Percentiles rank a stretch among this genome's conserved stretches.
Evolutionary conservation across 2,329 filamentous ascomycete genomes (phyloP).

Genomic region (Fusarium vanettenii): DNA sequence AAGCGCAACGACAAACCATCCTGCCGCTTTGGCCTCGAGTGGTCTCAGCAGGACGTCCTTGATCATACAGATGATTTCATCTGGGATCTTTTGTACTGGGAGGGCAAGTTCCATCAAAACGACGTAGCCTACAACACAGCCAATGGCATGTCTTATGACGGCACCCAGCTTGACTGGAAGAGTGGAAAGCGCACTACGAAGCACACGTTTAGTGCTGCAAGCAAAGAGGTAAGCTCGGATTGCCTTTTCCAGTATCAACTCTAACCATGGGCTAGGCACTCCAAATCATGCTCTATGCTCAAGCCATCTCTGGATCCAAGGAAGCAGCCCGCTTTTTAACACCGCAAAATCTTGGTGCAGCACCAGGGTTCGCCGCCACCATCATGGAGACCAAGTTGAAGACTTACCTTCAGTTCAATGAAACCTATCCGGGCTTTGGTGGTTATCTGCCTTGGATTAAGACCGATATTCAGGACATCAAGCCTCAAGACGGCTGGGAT

Average conservation of each 20-base stretch:
- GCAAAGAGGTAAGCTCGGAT: constrained; percentile 45
- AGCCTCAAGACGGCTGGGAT: constrained; percentile 51
- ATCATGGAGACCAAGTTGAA: constrained; percentile 54
- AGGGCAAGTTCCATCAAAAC: constrained; percentile 57
- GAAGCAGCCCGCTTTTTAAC: constrained; percentile 54
- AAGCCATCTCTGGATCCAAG: constrained; percentile 51
- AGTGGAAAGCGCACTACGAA: constrained; percentile 50
- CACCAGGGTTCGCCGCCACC: constrained; percentile 47
- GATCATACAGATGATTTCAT: constrained; percentile 47
- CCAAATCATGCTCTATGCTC: constrained; percentile 57
- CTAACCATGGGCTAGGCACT: constrained; percentile 44
- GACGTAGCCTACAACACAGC: constrained; percentile 53
- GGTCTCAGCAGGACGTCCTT: constrained; percentile 46
- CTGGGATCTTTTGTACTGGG: constrained; percentile 55
- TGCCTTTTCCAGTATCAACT: not conserved
- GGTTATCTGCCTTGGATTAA: constrained; percentile 55
- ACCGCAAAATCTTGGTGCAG: constrained; percentile 46
- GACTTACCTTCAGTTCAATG: constrained; percentile 54
- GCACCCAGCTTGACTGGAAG: constrained; percentile 51
- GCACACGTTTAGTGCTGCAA: constrained; percentile 54
- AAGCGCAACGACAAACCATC: constrained; percentile 36
- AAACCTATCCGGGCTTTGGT: constrained; percentile 54
- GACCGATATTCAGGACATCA: constrained; percentile 44
- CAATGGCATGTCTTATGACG: constrained; percentile 57
- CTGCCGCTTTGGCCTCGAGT: constrained; percentile 46